Percentiles rank a stretch among this genome's conserved stretches.
phyloP scores from a whole-genome alignment of 768 basidiomycete species.

The Tulasnella sp. region DNA sequence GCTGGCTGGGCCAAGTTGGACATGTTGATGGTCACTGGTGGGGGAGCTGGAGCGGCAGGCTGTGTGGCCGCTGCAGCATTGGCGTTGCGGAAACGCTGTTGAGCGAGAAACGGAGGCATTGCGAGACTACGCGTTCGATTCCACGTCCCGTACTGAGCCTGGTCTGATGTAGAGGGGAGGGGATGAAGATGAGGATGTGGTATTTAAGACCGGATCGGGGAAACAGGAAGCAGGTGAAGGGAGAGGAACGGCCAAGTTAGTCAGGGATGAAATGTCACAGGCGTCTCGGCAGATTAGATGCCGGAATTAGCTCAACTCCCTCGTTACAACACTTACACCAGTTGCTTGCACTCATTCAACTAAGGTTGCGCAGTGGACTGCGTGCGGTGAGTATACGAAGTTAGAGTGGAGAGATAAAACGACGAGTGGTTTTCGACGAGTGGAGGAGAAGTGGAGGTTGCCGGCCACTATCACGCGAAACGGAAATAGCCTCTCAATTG shows the following conservation, averaged over 20 bases:
- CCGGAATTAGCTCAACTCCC: background rate
- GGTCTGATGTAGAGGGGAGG: constrained; percentile 38
- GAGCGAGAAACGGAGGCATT: constrained; percentile 45
- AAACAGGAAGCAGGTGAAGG: constrained; percentile 8
- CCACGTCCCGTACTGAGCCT: constrained; percentile 54
- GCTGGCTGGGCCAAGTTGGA: constrained; percentile 32
- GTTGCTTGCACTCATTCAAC: constrained; percentile 12
- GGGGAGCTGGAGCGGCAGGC: constrained; percentile 21
- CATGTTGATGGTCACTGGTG: constrained; percentile 37
- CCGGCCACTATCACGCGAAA: background rate
- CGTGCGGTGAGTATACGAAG: background rate
- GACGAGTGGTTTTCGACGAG: background rate
- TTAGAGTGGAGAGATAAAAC: background rate
- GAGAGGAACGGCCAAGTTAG: constrained; percentile 11
- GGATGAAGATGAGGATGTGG: background rate
- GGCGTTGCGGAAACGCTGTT: constrained; percentile 39
- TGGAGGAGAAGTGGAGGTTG: no score
- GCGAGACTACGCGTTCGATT: constrained; percentile 54
- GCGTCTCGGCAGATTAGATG: background rate
- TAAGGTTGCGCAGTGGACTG: background rate
- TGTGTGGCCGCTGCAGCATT: constrained; percentile 49
- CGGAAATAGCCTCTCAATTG: background rate
- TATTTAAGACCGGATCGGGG: background rate
- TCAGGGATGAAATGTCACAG: background rate
- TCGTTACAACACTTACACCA: constrained; percentile 5